Conservation (phyloP, 140 eudicot species). For the Flaveria floridana region DNA sequence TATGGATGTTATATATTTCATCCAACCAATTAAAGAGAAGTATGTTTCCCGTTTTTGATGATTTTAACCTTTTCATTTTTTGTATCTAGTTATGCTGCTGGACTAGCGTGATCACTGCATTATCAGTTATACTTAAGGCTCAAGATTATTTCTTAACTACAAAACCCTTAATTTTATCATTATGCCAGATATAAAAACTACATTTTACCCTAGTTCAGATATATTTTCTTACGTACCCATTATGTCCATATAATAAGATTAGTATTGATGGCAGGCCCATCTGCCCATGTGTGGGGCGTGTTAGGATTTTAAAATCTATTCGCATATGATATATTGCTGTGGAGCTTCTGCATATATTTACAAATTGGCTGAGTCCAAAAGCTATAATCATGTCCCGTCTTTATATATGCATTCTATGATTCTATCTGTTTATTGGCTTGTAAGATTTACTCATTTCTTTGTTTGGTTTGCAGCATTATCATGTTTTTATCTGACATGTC, state of each 20-base stretch:
- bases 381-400: background rate
- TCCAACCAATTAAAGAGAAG: conserved; percentile 96
- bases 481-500: conserved; percentile 99
- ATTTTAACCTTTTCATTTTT: conserved; percentile 6
- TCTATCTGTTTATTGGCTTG: conserved; percentile 15
- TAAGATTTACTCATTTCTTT: conserved; percentile 21
- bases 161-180: background rate
- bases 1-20: conserved; percentile 88
- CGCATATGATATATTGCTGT: background rate
- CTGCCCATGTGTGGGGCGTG: background rate
- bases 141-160: background rate
- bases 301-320: background rate
- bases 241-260: background rate
- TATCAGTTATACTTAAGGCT: background rate
- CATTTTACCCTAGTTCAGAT: conserved; percentile 7
- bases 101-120: conserved; percentile 11
- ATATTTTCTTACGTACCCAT: background rate
- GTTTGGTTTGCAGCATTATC: conserved; percentile 65
- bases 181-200: conserved; percentile 2
- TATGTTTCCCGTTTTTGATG: conserved; percentile 29
- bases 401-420: conserved; percentile 5
- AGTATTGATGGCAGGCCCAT: conserved; percentile 1
- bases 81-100: conserved; percentile 20
- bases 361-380: background rate
- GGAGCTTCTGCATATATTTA: background rate